These are phyloP conservation scores for Tetracladium setigerum DNA, from an alignment of 495 filamentous ascomycete genomes.

Conservation along the genomic window DNA sequence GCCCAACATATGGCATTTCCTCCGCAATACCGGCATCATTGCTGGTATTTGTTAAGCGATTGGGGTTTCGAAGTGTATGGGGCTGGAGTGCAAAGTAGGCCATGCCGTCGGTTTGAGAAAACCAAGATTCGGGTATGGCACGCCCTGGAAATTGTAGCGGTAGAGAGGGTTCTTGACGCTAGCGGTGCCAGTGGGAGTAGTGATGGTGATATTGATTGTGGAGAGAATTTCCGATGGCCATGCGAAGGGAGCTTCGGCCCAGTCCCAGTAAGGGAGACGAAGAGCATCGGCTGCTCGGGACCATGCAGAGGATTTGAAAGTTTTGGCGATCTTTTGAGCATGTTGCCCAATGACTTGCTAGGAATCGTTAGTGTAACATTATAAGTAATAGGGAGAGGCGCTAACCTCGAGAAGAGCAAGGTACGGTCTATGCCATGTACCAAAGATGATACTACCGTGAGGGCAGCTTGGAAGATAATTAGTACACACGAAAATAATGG, in stretches of 20 bases:
- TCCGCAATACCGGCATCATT: no score
- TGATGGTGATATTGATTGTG: not conserved
- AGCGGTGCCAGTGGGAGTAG: not conserved
- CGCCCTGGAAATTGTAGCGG: constrained; percentile 30
- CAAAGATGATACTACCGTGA: constrained; percentile 56
- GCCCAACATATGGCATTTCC: no score
- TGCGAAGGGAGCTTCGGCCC: constrained; percentile 30
- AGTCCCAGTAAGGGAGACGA: constrained; percentile 61
- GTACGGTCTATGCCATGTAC: constrained; percentile 65
- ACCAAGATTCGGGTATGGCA: not conserved
- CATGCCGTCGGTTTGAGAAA: not conserved
- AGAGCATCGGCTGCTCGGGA: constrained; percentile 40
- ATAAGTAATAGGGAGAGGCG: not conserved
- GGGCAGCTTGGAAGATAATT: constrained; percentile 47
- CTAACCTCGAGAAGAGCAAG: constrained; percentile 56
- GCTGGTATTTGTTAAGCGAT: no score
- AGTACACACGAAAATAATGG: no score
- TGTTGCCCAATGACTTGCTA: constrained; percentile 49
- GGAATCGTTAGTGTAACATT: not conserved
- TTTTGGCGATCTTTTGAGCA: constrained; percentile 39
- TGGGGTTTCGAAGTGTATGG: no score
- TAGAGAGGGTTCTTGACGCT: constrained; percentile 36
- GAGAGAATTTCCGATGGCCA: not conserved
- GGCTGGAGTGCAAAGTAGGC: no score
- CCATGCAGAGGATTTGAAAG: constrained; percentile 31